These are phyloP conservation scores for Spathaspora hagerdaliae DNA, from an alignment of 805 yeast species.

Conservation along the genomic window DNA sequence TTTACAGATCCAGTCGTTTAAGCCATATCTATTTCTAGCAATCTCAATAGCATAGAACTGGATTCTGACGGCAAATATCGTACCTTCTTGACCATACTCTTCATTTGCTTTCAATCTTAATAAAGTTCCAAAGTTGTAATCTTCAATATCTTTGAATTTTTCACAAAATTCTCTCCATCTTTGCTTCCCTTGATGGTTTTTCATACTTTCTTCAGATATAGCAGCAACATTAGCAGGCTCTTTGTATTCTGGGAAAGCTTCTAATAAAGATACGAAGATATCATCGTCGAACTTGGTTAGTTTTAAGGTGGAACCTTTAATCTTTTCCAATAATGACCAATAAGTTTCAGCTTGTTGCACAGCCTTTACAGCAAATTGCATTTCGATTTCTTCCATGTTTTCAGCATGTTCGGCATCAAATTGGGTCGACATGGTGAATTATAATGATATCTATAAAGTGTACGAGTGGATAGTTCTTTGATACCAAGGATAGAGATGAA, in stretches of 20 bases:
- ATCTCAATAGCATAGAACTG: slow-evolving; percentile 95
- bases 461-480: too few species aligned
- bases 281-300: slow-evolving; percentile 71
- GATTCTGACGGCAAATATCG: slow-evolving; percentile 87
- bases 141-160: slow-evolving; percentile 80
- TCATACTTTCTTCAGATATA: slow-evolving; percentile 77
- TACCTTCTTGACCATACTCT: slow-evolving; percentile 78
- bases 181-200: slow-evolving; percentile 72
- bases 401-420: slow-evolving; percentile 91
- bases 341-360: slow-evolving; percentile 93
- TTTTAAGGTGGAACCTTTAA: slow-evolving; percentile 77
- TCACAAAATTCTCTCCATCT: slow-evolving; percentile 89
- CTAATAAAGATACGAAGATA: slow-evolving; percentile 55
- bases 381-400: slow-evolving; percentile 85
- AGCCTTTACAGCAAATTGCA: slow-evolving; percentile 96
- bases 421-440: slow-evolving; percentile 12
- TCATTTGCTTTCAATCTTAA: slow-evolving; percentile 67
- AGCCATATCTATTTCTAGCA: slow-evolving; percentile 83
- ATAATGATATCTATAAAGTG: neutral
- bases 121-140: slow-evolving; percentile 93
- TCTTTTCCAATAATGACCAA: slow-evolving; percentile 72
- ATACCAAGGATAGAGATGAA: too few species aligned
- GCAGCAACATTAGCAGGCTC: slow-evolving; percentile 52
- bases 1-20: slow-evolving; percentile 78
- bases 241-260: slow-evolving; percentile 84